These are phyloP conservation scores for Curvularia hawaiiensis DNA, from an alignment of 2,329 filamentous ascomycete species.

Conservation along the genomic window DNA sequence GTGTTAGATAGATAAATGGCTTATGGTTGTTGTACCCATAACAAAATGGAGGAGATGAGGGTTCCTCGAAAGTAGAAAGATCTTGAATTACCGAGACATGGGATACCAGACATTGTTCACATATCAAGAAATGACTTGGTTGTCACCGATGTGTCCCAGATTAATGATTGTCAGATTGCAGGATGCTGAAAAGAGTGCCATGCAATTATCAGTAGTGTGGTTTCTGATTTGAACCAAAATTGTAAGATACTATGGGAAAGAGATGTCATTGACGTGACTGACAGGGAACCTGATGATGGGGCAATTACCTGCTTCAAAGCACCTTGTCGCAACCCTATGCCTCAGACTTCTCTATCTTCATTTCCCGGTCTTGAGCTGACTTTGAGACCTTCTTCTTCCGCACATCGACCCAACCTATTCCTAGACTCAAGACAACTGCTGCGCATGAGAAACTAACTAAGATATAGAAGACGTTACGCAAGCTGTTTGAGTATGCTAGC, in stretches of 20 bases:
- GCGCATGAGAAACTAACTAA: slow-evolving; percentile 20
- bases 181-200: not conserved
- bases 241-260: not conserved
- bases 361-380: not conserved
- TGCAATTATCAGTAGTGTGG: no score
- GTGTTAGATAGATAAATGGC: no score
- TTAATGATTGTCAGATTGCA: no score
- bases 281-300: not conserved
- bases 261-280: not conserved
- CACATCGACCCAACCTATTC: slow-evolving; percentile 36
- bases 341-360: not conserved
- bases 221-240: not conserved
- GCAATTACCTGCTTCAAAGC: not conserved
- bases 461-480: slow-evolving; percentile 35
- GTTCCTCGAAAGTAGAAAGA: no score
- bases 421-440: slow-evolving; percentile 20
- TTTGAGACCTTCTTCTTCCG: slow-evolving; percentile 17
- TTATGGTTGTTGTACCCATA: no score
- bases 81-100: no score
- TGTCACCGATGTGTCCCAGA: no score
- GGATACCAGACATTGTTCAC: no score
- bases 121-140: no score
- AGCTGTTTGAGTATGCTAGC: slow-evolving; percentile 28
- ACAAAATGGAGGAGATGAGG: no score
- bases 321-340: not conserved